phyloP scores from a whole-genome alignment of 106 monocot genomes.

The Iris macrosiphon region DNA sequence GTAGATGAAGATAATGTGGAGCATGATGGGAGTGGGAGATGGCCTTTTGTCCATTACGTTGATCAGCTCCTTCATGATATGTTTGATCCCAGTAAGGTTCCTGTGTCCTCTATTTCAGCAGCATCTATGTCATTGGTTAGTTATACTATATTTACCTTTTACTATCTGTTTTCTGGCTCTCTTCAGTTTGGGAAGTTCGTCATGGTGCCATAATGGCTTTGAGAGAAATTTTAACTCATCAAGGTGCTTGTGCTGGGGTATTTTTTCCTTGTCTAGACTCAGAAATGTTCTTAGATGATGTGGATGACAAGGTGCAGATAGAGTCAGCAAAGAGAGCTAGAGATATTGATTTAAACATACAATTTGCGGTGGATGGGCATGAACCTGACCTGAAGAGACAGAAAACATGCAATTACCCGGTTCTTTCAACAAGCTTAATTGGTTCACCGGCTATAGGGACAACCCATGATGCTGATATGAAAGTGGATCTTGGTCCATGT shows the following conservation, averaged over 20 bases:
- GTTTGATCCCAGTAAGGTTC: slow-evolving; percentile 75
- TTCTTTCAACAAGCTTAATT: neutral
- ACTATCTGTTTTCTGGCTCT: slow-evolving; percentile 1
- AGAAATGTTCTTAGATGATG: slow-evolving; percentile 45
- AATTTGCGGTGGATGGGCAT: slow-evolving; percentile 30
- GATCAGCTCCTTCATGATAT: slow-evolving; percentile 98
- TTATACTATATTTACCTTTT: slow-evolving; percentile 5
- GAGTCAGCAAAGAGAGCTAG: slow-evolving; percentile 33
- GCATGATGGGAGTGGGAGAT: slow-evolving; percentile 48
- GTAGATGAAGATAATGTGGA: slow-evolving; percentile 47
- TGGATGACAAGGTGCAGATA: slow-evolving; percentile 15
- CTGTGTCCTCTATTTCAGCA: neutral
- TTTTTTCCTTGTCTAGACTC: slow-evolving; percentile 42
- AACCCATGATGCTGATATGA: slow-evolving; percentile 3
- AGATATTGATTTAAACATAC: slow-evolving; percentile 70
- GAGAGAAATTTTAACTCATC: slow-evolving; percentile 87
- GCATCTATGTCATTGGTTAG: neutral
- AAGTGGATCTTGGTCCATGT: slow-evolving; percentile 4
- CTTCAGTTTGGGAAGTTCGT: slow-evolving; percentile 95
- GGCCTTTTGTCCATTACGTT: slow-evolving; percentile 80
- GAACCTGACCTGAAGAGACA: slow-evolving; percentile 55
- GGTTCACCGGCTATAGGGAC: slow-evolving; percentile 6
- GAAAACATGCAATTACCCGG: slow-evolving; percentile 17
- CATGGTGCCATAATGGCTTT: slow-evolving; percentile 94
- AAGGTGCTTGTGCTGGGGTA: slow-evolving; percentile 86